Percentiles rank a stretch among this genome's conserved stretches.
phyloP scores from a whole-genome alignment of 306 rosid genomes.

The Neltuma alba region DNA sequence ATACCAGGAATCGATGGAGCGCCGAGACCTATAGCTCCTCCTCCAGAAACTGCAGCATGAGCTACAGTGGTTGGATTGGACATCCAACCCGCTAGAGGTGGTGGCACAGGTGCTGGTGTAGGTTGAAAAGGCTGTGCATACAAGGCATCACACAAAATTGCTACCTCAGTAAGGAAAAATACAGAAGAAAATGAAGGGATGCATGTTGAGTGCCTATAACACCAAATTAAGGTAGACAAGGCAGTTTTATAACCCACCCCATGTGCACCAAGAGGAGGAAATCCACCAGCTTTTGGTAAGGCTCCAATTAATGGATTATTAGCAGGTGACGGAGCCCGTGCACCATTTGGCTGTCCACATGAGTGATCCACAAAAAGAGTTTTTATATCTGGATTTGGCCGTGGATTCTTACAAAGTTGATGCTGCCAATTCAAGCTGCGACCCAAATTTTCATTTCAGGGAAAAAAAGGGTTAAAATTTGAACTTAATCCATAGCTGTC shows the following conservation, averaged over 20 bases:
- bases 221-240: slow-evolving; percentile 25
- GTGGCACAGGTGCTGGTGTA: slow-evolving; percentile 77
- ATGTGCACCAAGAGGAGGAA: slow-evolving; percentile 95
- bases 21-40: slow-evolving; percentile 93
- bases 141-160: slow-evolving; percentile 23
- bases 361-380: slow-evolving; percentile 99
- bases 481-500: slow-evolving; percentile 1
- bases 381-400: slow-evolving; percentile 99
- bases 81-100: slow-evolving; percentile 99
- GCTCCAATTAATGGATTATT: slow-evolving; percentile 85
- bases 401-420: slow-evolving; percentile 94
- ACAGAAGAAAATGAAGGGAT: slow-evolving; percentile 8
- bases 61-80: slow-evolving; percentile 90
- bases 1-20: slow-evolving; percentile 94
- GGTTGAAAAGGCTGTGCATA: slow-evolving; percentile 88
- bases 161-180: background rate
- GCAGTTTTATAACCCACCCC: slow-evolving; percentile 66
- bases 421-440: slow-evolving; percentile 99
- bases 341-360: slow-evolving; percentile 97
- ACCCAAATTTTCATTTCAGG: slow-evolving; percentile 17
- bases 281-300: slow-evolving; percentile 92
- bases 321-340: slow-evolving; percentile 98
- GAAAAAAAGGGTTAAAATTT: slow-evolving; percentile 5
- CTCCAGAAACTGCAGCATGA: slow-evolving; percentile 89
- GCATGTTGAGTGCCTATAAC: slow-evolving; percentile 23